These are phyloP conservation scores for Noccaea caerulescens DNA, from an alignment of 345 rosid species.

Conservation along the genomic window DNA sequence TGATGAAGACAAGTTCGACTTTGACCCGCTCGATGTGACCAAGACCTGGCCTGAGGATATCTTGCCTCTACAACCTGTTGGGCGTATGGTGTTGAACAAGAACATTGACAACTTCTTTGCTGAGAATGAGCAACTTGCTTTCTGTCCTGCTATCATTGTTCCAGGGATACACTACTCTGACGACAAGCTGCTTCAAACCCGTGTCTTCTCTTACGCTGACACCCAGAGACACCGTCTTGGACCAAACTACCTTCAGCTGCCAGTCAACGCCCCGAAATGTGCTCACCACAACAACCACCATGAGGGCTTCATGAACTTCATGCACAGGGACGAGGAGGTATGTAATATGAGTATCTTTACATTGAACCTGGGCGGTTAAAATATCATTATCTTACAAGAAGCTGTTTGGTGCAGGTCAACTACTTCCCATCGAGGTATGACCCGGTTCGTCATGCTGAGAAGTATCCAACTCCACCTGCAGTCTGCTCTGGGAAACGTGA, in stretches of 20 bases:
- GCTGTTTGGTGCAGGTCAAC: constrained; percentile 61
- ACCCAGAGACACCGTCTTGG: constrained; percentile 99
- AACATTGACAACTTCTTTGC: constrained; percentile 97
- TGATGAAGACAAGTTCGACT: constrained; percentile 80
- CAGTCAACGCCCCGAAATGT: constrained; percentile 95
- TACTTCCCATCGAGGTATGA: constrained; percentile 96
- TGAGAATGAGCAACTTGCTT: constrained; percentile 95
- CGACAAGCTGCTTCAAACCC: constrained; percentile 90
- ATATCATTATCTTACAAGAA: constrained; percentile 24
- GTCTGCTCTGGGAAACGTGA: constrained; percentile 78
- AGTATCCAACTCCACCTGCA: constrained; percentile 64
- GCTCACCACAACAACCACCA: constrained; percentile 95
- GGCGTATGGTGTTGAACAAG: constrained; percentile 94
- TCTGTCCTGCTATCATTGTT: constrained; percentile 86
- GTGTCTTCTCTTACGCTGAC: constrained; percentile 86
- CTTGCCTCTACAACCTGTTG: constrained; percentile 92
- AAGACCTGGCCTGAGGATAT: constrained; percentile 98
- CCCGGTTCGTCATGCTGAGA: constrained; percentile 86
- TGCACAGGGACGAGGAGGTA: constrained; percentile 97
- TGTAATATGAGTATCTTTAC: neutral
- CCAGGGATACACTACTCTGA: constrained; percentile 92
- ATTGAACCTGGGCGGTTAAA: neutral
- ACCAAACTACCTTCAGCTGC: constrained; percentile 96
- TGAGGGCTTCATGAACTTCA: constrained; percentile 91
- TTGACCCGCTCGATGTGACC: constrained; percentile 96